Percentiles rank a stretch among this genome's conserved stretches.
These are phyloP conservation scores for Metschnikowia koreensis DNA, from an alignment of 805 yeast species.

Conservation along the genomic window DNA sequence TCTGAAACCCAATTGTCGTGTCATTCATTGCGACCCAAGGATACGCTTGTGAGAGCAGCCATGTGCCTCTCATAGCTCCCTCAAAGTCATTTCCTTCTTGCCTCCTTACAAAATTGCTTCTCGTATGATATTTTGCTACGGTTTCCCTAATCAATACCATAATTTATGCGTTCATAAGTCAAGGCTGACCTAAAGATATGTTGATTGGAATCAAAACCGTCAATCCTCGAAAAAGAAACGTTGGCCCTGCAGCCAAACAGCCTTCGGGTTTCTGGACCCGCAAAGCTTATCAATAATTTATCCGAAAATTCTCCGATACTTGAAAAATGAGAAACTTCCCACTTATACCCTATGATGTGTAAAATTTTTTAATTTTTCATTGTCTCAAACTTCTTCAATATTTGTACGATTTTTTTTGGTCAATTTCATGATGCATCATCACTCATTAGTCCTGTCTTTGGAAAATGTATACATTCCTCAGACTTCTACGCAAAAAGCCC, in stretches of 20 bases:
- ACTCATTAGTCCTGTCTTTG: constrained; percentile 34
- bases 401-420: neutral
- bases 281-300: constrained; percentile 2
- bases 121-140: too few species aligned
- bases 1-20: neutral
- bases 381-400: neutral
- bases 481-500: constrained; percentile 11
- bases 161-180: too few species aligned
- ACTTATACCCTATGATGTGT: neutral
- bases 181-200: too few species aligned
- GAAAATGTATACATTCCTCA: constrained; percentile 51
- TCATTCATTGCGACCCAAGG: too few species aligned
- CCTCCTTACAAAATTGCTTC: too few species aligned
- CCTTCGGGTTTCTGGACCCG: neutral
- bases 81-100: too few species aligned
- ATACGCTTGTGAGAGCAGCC: too few species aligned
- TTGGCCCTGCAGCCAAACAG: constrained; percentile 1
- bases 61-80: too few species aligned
- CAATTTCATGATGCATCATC: neutral
- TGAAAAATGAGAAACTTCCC: neutral
- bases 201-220: too few species aligned
- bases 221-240: neutral
- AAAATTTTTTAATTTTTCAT: neutral
- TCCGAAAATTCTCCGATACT: neutral
- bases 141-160: too few species aligned